Conservation (phyloP, 192 early-diverging fungal species). For the Thamnidium elegans region DNA sequence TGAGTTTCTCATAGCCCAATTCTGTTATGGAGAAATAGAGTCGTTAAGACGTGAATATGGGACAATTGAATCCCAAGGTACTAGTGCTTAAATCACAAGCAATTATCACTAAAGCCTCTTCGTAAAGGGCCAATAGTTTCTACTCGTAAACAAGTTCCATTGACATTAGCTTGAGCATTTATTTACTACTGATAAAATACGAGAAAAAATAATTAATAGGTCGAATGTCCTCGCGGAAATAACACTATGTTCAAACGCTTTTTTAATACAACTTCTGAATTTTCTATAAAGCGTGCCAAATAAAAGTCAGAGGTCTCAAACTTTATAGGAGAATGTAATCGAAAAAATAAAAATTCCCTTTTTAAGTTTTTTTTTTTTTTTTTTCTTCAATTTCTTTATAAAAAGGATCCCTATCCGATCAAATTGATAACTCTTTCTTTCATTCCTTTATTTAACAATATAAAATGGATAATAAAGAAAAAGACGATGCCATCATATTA, state of each 20-base stretch:
- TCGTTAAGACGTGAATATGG: conserved; percentile 31
- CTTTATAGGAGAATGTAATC: conserved; percentile 45
- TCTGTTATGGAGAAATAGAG: conserved; percentile 37
- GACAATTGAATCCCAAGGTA: conserved; percentile 44
- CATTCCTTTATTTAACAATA: not conserved
- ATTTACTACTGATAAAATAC: conserved; percentile 84
- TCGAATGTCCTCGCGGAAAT: no score
- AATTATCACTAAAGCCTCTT: not conserved
- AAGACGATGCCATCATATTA: not conserved
- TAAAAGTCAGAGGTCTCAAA: conserved; percentile 63
- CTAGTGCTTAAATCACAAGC: not conserved
- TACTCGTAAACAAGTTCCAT: conserved; percentile 53
- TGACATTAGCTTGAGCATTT: conserved; percentile 77
- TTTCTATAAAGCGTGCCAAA: conserved; percentile 63
- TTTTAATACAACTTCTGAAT: conserved; percentile 67
- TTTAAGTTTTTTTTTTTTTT: not conserved
- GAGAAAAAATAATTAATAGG: conserved; percentile 84
- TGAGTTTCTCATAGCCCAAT: conserved; percentile 34
- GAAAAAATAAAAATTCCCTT: not conserved
- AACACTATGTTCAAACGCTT: no score
- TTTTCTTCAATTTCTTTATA: not conserved
- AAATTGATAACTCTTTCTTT: not conserved
- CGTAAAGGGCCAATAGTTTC: conserved; percentile 3
- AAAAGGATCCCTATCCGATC: not conserved
- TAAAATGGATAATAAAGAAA: not conserved